phyloP scores from a whole-genome alignment of 345 rosid genomes.

The Turritis glabra region DNA sequence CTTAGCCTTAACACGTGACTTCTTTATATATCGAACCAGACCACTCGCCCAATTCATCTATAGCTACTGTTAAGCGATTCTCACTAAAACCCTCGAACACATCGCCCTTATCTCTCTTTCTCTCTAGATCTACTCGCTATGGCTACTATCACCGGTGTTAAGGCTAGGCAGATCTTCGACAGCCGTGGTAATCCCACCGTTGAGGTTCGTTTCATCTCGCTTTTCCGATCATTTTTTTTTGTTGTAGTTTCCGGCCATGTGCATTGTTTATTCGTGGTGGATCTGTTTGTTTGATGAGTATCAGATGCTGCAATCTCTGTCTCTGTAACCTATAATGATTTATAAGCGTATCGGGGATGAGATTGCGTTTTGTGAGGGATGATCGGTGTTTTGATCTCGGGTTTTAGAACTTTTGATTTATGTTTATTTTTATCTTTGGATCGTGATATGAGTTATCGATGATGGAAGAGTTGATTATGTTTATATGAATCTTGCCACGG shows the following conservation, averaged over 20 bases:
- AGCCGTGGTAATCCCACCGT: conserved; percentile 99
- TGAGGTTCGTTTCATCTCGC: conserved; percentile 53
- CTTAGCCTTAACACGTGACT: neutral
- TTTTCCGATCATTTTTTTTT: conserved; percentile 14
- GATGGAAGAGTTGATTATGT: neutral
- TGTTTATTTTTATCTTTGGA: neutral
- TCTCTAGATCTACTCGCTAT: conserved; percentile 36
- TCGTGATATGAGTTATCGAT: neutral
- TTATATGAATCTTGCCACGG: neutral
- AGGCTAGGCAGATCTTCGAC: conserved; percentile 93
- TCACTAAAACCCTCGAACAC: conserved; percentile 35
- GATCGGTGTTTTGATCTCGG: conserved; percentile 12
- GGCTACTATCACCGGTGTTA: conserved; percentile 56
- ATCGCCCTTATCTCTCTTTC: conserved; percentile 14
- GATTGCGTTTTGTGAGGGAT: neutral
- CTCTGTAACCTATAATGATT: neutral
- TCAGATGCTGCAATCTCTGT: neutral
- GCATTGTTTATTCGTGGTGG: conserved; percentile 25
- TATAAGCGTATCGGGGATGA: neutral
- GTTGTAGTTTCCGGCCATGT: neutral
- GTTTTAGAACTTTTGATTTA: neutral
- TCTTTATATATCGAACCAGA: conserved; percentile 28
- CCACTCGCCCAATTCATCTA: neutral
- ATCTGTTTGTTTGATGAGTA: conserved; percentile 25
- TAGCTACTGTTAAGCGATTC: neutral